phyloP scores from a whole-genome alignment of 352 stramenopile species.

The Globisporangium cystogenes region DNA sequence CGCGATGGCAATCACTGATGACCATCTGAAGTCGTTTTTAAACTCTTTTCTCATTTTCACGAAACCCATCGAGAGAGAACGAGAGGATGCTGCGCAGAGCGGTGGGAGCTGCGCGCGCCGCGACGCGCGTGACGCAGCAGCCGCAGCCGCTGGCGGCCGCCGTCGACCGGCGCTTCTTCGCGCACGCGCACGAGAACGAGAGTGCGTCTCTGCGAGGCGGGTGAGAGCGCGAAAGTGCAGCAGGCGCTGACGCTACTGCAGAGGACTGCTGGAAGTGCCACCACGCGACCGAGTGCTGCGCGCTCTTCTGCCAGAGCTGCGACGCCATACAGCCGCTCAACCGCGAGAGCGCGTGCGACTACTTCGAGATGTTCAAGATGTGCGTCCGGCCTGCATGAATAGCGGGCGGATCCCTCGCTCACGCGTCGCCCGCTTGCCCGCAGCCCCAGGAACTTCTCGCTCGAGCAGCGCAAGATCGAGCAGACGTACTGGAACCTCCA shows the following conservation, averaged over 20 bases:
- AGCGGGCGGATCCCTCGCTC: no score
- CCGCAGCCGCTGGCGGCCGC: background rate
- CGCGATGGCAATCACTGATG: no score
- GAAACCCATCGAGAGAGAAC: background rate
- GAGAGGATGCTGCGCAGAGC: constrained; percentile 22
- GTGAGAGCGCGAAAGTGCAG: no score
- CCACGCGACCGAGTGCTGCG: constrained; percentile 73
- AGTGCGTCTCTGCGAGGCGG: constrained; percentile 2
- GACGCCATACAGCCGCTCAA: constrained; percentile 73
- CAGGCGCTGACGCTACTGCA: no score
- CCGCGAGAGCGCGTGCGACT: constrained; percentile 60
- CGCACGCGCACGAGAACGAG: constrained; percentile 19
- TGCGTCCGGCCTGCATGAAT: constrained; percentile 30
- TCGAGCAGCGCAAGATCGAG: constrained; percentile 79
- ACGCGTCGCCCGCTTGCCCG: no score
- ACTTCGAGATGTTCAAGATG: constrained; percentile 87
- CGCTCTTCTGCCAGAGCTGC: constrained; percentile 79
- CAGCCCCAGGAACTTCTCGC: constrained; percentile 74
- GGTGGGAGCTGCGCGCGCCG: constrained; percentile 14
- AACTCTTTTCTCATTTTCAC: no score
- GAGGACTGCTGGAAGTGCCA: constrained; percentile 81
- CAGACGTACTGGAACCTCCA: constrained; percentile 86
- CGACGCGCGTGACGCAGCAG: constrained; percentile 15
- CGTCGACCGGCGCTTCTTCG: constrained; percentile 14
- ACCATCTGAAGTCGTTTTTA: no score